A percentile compares a stretch with the other conserved stretches of the same genome.
Evolutionary conservation across 305 asterid species (phyloP).

Genomic region (Fraxinus sp.): DNA sequence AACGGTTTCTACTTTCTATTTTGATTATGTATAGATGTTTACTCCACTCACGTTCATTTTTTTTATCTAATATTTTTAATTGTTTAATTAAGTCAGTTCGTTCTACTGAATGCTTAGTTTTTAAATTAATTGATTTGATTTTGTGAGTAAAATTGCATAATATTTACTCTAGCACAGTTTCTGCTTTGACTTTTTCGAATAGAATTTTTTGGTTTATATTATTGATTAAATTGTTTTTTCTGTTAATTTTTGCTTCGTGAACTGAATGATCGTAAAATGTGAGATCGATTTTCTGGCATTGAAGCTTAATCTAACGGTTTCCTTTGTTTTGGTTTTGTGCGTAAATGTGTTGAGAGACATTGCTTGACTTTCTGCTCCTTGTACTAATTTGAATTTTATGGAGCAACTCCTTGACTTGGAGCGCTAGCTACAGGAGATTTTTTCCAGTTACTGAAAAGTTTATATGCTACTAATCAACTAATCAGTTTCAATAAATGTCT

Average conservation of each 20-base stretch:
- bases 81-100: background rate
- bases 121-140: background rate
- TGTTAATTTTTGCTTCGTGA: background rate
- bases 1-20: background rate
- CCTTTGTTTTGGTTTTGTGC: background rate
- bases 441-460: background rate
- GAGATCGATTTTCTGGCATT: background rate
- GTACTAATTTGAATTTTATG: background rate
- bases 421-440: background rate
- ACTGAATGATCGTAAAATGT: background rate
- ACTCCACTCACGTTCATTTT: background rate
- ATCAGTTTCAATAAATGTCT: background rate
- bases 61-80: too few species aligned
- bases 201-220: background rate
- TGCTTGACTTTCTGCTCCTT: background rate
- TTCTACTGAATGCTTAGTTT: background rate
- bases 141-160: background rate
- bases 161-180: background rate
- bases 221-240: background rate
- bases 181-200: background rate
- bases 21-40: background rate
- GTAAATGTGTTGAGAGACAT: background rate
- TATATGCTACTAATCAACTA: background rate
- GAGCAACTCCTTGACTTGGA: background rate
- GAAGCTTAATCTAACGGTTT: background rate